Percentiles rank a stretch among this genome's conserved stretches.
Conservation (phyloP, 371 early-diverging fungal genomes). For the Gilbertella persicaria region DNA sequence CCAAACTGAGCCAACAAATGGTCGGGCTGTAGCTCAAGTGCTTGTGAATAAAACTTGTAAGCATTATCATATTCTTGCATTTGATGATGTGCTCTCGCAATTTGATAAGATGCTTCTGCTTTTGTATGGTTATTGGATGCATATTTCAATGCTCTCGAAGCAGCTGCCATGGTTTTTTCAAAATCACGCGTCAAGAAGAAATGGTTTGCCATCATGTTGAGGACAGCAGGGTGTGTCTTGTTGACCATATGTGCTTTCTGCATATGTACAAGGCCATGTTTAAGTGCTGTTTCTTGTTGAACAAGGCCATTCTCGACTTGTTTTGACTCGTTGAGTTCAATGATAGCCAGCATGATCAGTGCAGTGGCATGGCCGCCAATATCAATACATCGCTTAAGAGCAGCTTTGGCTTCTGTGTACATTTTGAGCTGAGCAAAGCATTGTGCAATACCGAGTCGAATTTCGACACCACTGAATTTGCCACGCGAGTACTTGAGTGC, state of each 20-base stretch:
- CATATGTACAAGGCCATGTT: slow-evolving; percentile 50
- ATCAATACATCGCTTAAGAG: slow-evolving; percentile 73
- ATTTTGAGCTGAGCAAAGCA: slow-evolving; percentile 81
- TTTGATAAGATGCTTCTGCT: slow-evolving; percentile 65
- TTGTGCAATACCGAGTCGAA: slow-evolving; percentile 85
- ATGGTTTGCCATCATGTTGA: slow-evolving; percentile 61
- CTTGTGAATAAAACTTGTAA: slow-evolving; percentile 66
- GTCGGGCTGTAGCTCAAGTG: slow-evolving; percentile 66
- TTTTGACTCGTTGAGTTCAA: slow-evolving; percentile 79
- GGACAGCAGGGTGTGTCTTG: slow-evolving; percentile 50
- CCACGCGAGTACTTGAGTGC: slow-evolving; percentile 60
- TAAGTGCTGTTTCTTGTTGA: slow-evolving; percentile 38
- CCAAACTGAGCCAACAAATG: slow-evolving; percentile 77
- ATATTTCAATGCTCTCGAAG: slow-evolving; percentile 43
- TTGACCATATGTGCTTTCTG: slow-evolving; percentile 52
- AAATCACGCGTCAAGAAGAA: slow-evolving; percentile 54
- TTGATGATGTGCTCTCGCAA: slow-evolving; percentile 61
- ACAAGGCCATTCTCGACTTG: slow-evolving; percentile 27
- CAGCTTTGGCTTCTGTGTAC: slow-evolving; percentile 64
- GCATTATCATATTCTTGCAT: slow-evolving; percentile 72
- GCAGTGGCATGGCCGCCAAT: slow-evolving; percentile 69
- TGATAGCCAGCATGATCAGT: slow-evolving; percentile 67
- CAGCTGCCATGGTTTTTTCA: slow-evolving; percentile 50
- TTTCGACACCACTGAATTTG: slow-evolving; percentile 55
- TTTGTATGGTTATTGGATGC: slow-evolving; percentile 56